A percentile compares a stretch with the other conserved stretches of the same genome.
Evolutionary conservation across 805 yeast genomes (phyloP).

Genomic region (Candida glaebosa): DNA sequence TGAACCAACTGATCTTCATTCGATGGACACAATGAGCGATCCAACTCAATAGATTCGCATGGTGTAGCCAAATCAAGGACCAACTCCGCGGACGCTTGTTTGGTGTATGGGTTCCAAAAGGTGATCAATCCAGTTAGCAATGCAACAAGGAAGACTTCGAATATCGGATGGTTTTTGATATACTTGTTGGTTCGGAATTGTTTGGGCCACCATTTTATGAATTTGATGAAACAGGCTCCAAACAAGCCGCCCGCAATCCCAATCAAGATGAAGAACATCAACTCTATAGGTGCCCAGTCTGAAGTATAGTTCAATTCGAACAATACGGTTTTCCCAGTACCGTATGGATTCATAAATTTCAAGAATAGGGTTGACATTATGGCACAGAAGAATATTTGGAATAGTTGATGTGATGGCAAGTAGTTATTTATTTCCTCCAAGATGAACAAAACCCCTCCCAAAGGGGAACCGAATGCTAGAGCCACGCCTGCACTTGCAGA

Average conservation of each 20-base stretch:
- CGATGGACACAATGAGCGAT: slow-evolving; percentile 28
- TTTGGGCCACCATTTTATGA: slow-evolving; percentile 45
- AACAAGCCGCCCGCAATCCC: slow-evolving; percentile 53
- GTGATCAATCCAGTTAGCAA: slow-evolving; percentile 44
- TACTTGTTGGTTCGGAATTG: slow-evolving; percentile 29
- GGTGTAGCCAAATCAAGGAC: slow-evolving; percentile 49
- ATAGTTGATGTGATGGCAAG: slow-evolving; percentile 51
- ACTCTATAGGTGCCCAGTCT: slow-evolving; percentile 51
- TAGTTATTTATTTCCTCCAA: slow-evolving; percentile 57
- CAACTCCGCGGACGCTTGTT: slow-evolving; percentile 47
- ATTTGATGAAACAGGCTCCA: slow-evolving; percentile 49
- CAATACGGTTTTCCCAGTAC: slow-evolving; percentile 55
- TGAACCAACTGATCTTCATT: slow-evolving; percentile 21
- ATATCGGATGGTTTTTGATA: slow-evolving; percentile 35
- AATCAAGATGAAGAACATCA: slow-evolving; percentile 41
- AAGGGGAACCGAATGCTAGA: slow-evolving; percentile 57
- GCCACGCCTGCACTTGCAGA: slow-evolving; percentile 60
- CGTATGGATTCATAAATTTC: slow-evolving; percentile 54
- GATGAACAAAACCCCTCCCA: slow-evolving; percentile 56
- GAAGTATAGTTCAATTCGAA: slow-evolving; percentile 49
- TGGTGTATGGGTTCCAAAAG: slow-evolving; percentile 48
- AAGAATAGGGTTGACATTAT: slow-evolving; percentile 49
- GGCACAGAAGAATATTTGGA: slow-evolving; percentile 55
- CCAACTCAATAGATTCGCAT: slow-evolving; percentile 32
- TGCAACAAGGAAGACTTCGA: slow-evolving; percentile 46